Evolutionary conservation across 176 grass and related monocot genomes (phyloP).

Genomic region (Carex kokanica): DNA sequence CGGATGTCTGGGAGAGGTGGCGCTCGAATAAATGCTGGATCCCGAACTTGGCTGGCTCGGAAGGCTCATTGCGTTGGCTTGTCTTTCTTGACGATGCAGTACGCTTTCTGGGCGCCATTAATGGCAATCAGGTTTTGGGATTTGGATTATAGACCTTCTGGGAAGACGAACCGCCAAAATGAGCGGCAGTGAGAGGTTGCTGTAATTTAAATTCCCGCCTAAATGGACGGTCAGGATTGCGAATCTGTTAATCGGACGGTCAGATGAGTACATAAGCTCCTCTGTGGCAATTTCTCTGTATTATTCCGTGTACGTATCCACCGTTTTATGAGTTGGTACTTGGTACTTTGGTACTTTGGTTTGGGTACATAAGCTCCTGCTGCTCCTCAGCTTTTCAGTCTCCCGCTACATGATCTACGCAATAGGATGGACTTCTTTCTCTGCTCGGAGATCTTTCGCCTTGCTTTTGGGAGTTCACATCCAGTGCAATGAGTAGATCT

Average conservation of each 20-base stretch:
- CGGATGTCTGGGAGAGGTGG: conserved; percentile 57
- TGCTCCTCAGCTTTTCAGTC: not conserved
- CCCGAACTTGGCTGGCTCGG: conserved; percentile 82
- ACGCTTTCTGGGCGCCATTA: conserved; percentile 80
- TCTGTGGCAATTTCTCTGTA: not conserved
- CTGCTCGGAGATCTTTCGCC: too few relatives aligned
- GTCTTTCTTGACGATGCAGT: conserved; percentile 47
- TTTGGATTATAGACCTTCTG: not conserved
- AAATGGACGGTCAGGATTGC: not conserved
- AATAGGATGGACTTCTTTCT: not conserved
- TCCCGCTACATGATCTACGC: not conserved
- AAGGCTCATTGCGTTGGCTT: conserved; percentile 41
- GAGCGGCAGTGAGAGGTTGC: conserved; percentile 9
- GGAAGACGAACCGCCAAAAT: not conserved
- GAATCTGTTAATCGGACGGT: not conserved
- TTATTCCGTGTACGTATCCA: not conserved
- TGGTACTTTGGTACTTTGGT: too few relatives aligned
- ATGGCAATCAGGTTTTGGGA: conserved; percentile 13
- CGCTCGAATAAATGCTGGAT: conserved; percentile 98
- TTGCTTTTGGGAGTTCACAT: too few relatives aligned
- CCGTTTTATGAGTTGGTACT: not conserved
- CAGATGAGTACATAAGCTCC: not conserved
- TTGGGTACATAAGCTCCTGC: too few relatives aligned
- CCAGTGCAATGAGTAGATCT: too few relatives aligned
- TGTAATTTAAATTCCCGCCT: conserved; percentile 11